phyloP scores from a whole-genome alignment of 345 rosid genomes.

The Schrenkiella parvula region DNA sequence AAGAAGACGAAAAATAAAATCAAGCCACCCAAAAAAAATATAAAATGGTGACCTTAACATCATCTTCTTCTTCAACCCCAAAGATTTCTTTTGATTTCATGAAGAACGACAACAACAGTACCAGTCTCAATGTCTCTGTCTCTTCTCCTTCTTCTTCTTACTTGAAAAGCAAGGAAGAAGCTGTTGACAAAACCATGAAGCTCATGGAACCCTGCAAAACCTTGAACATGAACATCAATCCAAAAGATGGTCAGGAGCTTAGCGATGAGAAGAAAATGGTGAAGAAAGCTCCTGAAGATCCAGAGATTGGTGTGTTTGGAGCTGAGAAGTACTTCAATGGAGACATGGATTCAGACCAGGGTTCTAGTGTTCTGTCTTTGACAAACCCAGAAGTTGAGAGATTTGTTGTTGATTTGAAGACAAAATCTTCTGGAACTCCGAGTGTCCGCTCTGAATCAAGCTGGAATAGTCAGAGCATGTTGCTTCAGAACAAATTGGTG shows the following conservation, averaged over 20 bases:
- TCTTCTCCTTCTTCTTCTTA: constrained; percentile 37
- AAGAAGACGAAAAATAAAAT: background rate
- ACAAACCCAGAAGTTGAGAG: constrained; percentile 26
- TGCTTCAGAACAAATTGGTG: constrained; percentile 39
- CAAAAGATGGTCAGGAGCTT: background rate
- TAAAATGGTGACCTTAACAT: constrained; percentile 20
- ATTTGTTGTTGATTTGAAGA: constrained; percentile 11
- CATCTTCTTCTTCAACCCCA: constrained; percentile 34
- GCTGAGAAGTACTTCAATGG: constrained; percentile 89
- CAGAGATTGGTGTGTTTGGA: constrained; percentile 75
- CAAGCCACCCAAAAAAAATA: background rate
- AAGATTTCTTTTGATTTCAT: constrained; percentile 32
- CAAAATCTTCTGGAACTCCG: constrained; percentile 39
- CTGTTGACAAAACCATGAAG: constrained; percentile 31
- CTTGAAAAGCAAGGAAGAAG: constrained; percentile 44
- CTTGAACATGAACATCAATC: constrained; percentile 15
- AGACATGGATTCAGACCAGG: constrained; percentile 39
- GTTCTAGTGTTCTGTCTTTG: constrained; percentile 38
- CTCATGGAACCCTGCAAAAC: constrained; percentile 34
- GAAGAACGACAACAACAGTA: constrained; percentile 11
- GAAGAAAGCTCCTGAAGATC: constrained; percentile 48
- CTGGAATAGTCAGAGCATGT: constrained; percentile 64
- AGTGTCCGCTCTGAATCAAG: constrained; percentile 60
- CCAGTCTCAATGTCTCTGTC: background rate
- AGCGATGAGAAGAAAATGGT: background rate